Evolutionary conservation across 176 grass and related monocot genomes (phyloP).

Genomic region (Phoenix roebelenii): DNA sequence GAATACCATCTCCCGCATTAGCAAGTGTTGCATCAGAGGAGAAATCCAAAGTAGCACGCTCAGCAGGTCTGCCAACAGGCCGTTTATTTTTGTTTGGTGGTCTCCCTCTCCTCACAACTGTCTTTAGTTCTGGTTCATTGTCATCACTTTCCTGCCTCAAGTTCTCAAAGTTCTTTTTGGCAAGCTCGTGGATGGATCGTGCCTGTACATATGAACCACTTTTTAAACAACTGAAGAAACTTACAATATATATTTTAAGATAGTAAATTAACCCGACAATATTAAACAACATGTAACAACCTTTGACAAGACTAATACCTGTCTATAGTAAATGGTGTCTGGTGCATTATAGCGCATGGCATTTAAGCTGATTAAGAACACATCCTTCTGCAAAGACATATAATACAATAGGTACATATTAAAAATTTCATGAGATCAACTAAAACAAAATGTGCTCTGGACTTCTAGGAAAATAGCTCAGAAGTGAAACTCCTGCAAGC

Average conservation of each 20-base stretch:
- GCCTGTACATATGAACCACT: constrained; percentile 27
- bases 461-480: not conserved
- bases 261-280: not conserved
- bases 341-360: constrained; percentile 48
- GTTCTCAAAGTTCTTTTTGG: constrained; percentile 85
- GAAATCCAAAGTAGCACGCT: constrained; percentile 35
- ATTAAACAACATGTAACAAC: constrained; percentile 1
- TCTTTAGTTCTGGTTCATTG: constrained; percentile 32
- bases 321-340: constrained; percentile 44
- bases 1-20: constrained; percentile 8
- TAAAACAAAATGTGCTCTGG: not conserved
- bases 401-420: not conserved
- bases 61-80: constrained; percentile 5
- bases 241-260: not conserved
- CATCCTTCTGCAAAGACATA: constrained; percentile 32
- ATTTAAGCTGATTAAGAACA: constrained; percentile 40
- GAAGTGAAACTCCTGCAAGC: too few species aligned
- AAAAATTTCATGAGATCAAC: not conserved
- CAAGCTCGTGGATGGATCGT: constrained; percentile 67
- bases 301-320: constrained; percentile 25
- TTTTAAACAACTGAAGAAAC: not conserved
- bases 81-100: constrained; percentile 47
- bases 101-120: constrained; percentile 52
- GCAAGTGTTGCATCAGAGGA: constrained; percentile 22
- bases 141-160: constrained; percentile 56